phyloP scores from a whole-genome alignment of 2,329 filamentous ascomycete species.

The Stagonosporopsis tanaceti region DNA sequence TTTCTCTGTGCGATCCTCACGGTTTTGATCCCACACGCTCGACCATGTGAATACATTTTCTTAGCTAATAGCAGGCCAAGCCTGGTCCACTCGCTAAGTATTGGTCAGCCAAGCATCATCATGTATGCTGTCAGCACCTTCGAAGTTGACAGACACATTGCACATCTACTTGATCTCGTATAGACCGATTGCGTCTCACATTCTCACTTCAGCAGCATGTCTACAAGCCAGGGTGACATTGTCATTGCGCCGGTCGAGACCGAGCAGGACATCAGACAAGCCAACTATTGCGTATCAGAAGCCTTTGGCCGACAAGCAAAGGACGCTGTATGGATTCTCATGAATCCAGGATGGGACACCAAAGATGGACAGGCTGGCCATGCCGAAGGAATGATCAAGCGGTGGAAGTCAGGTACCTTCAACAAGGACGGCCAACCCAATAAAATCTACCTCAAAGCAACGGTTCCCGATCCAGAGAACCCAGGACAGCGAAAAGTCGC shows the following conservation, averaged over 20 bases:
- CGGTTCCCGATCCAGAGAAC: slow-evolving; percentile 49
- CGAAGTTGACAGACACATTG: neutral
- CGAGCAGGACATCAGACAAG: slow-evolving; percentile 35
- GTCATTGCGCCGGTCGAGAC: slow-evolving; percentile 30
- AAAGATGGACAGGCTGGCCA: slow-evolving; percentile 53
- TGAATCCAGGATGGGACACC: slow-evolving; percentile 65
- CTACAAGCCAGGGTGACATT: slow-evolving; percentile 22
- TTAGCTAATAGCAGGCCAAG: slow-evolving; percentile 13
- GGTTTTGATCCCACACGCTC: neutral
- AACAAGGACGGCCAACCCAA: slow-evolving; percentile 59
- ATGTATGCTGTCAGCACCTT: slow-evolving; percentile 1
- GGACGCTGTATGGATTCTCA: slow-evolving; percentile 61
- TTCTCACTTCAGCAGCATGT: slow-evolving; percentile 16
- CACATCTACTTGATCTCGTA: neutral
- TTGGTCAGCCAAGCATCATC: slow-evolving; percentile 5
- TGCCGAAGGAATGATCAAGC: slow-evolving; percentile 51
- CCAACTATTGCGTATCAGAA: slow-evolving; percentile 46
- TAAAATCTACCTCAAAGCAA: slow-evolving; percentile 64
- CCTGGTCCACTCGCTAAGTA: slow-evolving; percentile 12
- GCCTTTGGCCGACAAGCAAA: slow-evolving; percentile 61
- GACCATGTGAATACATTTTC: neutral
- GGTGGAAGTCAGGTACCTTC: slow-evolving; percentile 53
- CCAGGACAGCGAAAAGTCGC: slow-evolving; percentile 49
- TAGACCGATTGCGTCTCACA: neutral
- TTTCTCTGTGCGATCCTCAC: neutral